phyloP scores from a whole-genome alignment of 2,329 filamentous ascomycete genomes.

The Macrophomina tecta region DNA sequence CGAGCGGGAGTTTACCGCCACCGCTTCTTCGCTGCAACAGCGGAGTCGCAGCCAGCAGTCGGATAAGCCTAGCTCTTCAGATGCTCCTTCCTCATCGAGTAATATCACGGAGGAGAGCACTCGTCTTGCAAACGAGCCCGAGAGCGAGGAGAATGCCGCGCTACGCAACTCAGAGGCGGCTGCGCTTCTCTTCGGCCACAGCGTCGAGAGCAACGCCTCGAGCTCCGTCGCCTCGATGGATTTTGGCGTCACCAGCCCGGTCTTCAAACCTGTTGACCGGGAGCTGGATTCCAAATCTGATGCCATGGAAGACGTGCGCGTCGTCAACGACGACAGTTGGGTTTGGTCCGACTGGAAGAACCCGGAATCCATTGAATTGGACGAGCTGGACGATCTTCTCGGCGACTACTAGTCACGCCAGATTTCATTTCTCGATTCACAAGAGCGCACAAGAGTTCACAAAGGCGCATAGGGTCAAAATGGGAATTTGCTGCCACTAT shows the following conservation, averaged over 20 bases:
- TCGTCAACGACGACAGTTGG: slow-evolving; percentile 39
- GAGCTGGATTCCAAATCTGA: slow-evolving; percentile 34
- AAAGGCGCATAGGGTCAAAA: slow-evolving; percentile 23
- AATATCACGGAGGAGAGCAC: slow-evolving; percentile 45
- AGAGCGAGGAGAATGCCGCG: slow-evolving; percentile 56
- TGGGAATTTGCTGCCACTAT: neutral
- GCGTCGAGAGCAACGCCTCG: slow-evolving; percentile 30
- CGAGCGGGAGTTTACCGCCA: slow-evolving; percentile 96
- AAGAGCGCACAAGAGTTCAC: slow-evolving; percentile 6
- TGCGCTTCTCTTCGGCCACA: slow-evolving; percentile 56
- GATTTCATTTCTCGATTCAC: neutral
- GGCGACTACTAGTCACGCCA: slow-evolving; percentile 65
- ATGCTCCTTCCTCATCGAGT: slow-evolving; percentile 42
- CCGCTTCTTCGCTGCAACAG: slow-evolving; percentile 80
- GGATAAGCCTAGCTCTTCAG: slow-evolving; percentile 43
- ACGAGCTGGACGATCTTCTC: slow-evolving; percentile 89
- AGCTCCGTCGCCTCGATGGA: slow-evolving; percentile 30
- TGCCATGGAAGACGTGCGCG: slow-evolving; percentile 40
- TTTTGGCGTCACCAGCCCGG: slow-evolving; percentile 49
- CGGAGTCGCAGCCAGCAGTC: slow-evolving; percentile 53
- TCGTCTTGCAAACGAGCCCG: slow-evolving; percentile 46
- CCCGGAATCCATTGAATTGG: slow-evolving; percentile 88
- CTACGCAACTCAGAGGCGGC: slow-evolving; percentile 58
- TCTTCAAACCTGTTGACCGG: slow-evolving; percentile 50
- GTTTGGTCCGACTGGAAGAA: slow-evolving; percentile 61